phyloP scores from a whole-genome alignment of 352 stramenopile genomes.

The Phytophthora nicotianae region DNA sequence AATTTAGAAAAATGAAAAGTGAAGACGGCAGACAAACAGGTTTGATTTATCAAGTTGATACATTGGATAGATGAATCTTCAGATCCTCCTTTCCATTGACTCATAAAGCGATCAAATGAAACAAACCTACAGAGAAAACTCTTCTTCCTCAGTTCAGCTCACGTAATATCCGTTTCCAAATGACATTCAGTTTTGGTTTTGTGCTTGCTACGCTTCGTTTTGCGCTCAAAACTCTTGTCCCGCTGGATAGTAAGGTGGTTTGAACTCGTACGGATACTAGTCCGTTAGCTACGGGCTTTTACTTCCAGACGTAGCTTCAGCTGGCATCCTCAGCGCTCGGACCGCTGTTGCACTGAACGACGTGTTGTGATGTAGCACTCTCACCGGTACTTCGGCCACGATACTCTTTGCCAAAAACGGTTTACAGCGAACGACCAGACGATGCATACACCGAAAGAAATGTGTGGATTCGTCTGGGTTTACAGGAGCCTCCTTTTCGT shows the following conservation, averaged over 20 bases:
- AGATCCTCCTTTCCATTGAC: no score
- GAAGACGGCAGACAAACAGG: no score
- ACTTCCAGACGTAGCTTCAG: slow-evolving; percentile 17
- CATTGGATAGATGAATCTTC: no score
- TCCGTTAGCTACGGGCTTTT: slow-evolving; percentile 20
- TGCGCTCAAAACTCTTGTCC: neutral
- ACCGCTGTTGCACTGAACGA: slow-evolving; percentile 9
- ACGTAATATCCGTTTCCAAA: no score
- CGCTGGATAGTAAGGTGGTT: neutral
- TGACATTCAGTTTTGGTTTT: neutral
- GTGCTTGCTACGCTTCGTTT: neutral
- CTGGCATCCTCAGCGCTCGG: slow-evolving; percentile 21
- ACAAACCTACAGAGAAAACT: no score
- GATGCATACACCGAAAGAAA: slow-evolving; percentile 40
- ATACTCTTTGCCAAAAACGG: slow-evolving; percentile 29
- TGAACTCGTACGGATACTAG: slow-evolving; percentile 10
- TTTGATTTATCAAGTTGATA: no score
- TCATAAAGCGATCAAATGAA: no score
- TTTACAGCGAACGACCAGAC: slow-evolving; percentile 39
- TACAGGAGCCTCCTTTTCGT: slow-evolving; percentile 20
- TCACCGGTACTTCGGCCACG: slow-evolving; percentile 27
- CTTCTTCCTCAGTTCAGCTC: no score
- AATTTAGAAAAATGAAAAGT: no score
- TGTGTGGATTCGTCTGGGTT: slow-evolving; percentile 31
- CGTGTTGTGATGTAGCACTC: slow-evolving; percentile 32